Conservation (phyloP, 139 green algal species). For the Mesotaenium endlicherianum region DNA sequence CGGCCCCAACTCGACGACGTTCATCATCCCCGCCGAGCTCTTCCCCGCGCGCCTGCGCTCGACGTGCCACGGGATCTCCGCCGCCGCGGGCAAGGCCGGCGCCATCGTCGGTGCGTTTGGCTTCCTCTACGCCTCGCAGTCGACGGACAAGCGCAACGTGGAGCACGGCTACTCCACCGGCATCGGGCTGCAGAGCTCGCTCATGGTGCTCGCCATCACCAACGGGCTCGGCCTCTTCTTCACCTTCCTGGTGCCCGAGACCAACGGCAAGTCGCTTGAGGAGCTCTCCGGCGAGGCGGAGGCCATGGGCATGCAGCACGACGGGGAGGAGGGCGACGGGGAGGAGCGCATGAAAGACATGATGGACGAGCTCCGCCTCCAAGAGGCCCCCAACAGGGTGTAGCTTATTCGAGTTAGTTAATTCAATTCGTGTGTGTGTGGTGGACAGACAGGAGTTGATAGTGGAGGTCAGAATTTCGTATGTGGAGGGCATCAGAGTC, state of each 20-base stretch:
- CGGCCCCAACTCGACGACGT: constrained; percentile 62
- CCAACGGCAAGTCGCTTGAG: not conserved
- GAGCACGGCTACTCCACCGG: constrained; percentile 8
- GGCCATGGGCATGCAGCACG: too few relatives aligned
- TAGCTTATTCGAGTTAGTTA: too few relatives aligned
- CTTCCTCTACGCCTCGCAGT: constrained; percentile 49
- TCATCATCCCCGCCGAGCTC: constrained; percentile 59
- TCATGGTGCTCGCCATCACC: constrained; percentile 9
- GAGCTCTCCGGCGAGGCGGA: constrained; percentile 33
- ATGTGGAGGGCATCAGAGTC: too few relatives aligned
- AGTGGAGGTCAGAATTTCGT: too few relatives aligned
- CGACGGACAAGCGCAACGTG: not conserved
- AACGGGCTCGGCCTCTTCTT: constrained; percentile 18
- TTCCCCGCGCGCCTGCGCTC: constrained; percentile 52
- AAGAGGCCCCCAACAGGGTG: too few relatives aligned
- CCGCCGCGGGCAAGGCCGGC: constrained; percentile 54
- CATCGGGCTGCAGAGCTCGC: constrained; percentile 14
- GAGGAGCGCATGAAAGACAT: too few relatives aligned
- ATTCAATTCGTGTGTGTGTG: too few relatives aligned
- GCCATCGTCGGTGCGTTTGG: constrained; percentile 59
- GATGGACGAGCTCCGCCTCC: too few relatives aligned
- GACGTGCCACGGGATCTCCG: constrained; percentile 57
- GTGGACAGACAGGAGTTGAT: too few relatives aligned
- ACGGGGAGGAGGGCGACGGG: too few relatives aligned
- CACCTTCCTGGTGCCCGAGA: constrained; percentile 35